These are phyloP conservation scores for Neobulgaria alba DNA, from an alignment of 2,329 filamentous ascomycete species.

Conservation along the genomic window DNA sequence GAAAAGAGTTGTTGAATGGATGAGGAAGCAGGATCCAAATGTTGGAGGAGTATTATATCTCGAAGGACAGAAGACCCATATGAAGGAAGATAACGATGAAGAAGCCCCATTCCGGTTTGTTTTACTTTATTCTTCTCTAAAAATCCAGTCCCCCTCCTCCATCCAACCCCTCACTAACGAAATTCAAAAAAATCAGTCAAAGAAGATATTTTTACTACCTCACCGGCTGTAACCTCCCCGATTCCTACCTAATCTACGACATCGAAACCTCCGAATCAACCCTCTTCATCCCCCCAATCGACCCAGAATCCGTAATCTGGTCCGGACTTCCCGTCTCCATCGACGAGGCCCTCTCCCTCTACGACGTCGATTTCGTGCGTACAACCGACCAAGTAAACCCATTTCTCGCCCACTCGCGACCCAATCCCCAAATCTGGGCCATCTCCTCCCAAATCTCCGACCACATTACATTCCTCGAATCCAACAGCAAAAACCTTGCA, in stretches of 20 bases:
- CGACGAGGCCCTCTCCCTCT: constrained; percentile 65
- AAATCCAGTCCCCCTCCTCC: neutral
- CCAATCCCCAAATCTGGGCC: constrained; percentile 54
- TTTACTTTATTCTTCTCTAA: no score
- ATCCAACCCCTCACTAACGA: constrained; percentile 3
- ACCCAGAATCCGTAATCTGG: constrained; percentile 90
- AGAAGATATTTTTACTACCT: constrained; percentile 93
- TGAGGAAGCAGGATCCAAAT: constrained; percentile 57
- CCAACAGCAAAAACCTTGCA: constrained; percentile 52
- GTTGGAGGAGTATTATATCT: constrained; percentile 73
- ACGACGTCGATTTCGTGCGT: constrained; percentile 73
- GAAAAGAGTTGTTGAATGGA: constrained; percentile 70
- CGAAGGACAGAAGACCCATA: constrained; percentile 70
- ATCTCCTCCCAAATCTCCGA: constrained; percentile 73
- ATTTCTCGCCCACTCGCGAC: constrained; percentile 38
- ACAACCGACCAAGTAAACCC: constrained; percentile 67
- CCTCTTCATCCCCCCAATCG: constrained; percentile 83
- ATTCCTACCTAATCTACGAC: constrained; percentile 76
- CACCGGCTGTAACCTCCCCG: constrained; percentile 71
- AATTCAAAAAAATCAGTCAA: constrained; percentile 49
- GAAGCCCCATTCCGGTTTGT: constrained; percentile 66
- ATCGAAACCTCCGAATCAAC: constrained; percentile 64
- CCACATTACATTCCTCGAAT: constrained; percentile 61
- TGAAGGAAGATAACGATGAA: constrained; percentile 87
- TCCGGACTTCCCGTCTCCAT: constrained; percentile 73